Conservation (phyloP, 176 grass and related monocot species). For the Oryza brachyantha region DNA sequence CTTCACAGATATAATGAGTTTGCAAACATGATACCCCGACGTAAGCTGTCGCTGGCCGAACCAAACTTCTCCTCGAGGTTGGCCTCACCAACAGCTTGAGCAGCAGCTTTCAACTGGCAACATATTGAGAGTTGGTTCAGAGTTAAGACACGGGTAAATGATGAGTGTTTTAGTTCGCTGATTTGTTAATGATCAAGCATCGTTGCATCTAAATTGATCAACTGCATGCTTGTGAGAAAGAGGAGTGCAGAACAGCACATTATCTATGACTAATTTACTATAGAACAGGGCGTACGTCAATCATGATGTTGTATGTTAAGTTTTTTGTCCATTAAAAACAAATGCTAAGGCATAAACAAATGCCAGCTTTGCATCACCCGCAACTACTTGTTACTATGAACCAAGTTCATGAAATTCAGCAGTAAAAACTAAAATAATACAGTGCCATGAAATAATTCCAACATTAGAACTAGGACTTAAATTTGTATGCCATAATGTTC, state of each 20-base stretch:
- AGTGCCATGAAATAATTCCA: not conserved
- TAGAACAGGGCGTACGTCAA: not conserved
- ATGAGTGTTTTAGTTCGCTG: not conserved
- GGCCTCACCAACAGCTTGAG: conserved; percentile 72
- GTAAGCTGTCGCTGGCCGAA: conserved; percentile 69
- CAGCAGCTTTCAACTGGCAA: conserved; percentile 79
- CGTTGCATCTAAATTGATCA: not conserved
- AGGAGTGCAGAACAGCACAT: not conserved
- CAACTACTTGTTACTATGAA: not conserved
- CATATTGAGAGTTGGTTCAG: conserved; percentile 16
- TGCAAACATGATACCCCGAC: conserved; percentile 94
- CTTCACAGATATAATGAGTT: conserved; percentile 84
- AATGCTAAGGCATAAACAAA: not conserved
- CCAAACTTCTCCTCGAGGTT: conserved; percentile 74
- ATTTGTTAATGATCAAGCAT: not conserved
- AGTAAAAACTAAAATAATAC: not conserved
- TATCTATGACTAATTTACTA: not conserved
- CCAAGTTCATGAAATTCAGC: not conserved
- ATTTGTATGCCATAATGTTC: not conserved
- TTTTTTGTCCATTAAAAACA: not conserved
- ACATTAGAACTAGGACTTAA: conserved; percentile 3
- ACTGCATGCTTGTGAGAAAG: not conserved
- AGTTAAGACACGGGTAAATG: not conserved
- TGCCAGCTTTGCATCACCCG: not conserved
- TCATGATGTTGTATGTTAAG: not conserved